phyloP scores from a whole-genome alignment of 192 early-diverging fungal genomes.

The Mortierella claussenii region DNA sequence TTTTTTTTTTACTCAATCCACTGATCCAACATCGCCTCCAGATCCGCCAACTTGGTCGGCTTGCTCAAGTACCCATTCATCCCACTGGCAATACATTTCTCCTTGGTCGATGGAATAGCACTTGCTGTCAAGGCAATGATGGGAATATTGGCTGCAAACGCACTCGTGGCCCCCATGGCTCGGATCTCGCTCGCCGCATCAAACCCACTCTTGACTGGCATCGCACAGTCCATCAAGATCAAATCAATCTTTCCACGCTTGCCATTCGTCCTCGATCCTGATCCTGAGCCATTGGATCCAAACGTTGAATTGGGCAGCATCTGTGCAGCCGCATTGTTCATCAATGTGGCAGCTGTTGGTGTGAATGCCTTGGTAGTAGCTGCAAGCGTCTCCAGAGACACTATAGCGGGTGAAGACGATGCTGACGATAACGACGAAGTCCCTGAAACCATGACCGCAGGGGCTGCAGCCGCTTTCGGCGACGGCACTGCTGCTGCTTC shows the following conservation, averaged over 20 bases:
- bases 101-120: constrained; percentile 59
- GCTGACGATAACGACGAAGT: neutral
- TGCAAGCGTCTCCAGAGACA: neutral
- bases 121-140: constrained; percentile 71
- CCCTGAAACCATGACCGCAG: neutral
- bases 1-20: constrained; percentile 38
- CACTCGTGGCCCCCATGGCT: constrained; percentile 23
- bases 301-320: neutral
- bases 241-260: constrained; percentile 38
- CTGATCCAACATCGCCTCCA: constrained; percentile 52
- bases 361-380: neutral
- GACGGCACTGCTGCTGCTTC: no score
- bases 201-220: constrained; percentile 70
- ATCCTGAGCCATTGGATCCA: no score
- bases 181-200: constrained; percentile 64
- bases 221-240: constrained; percentile 68
- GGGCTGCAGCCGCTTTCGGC: no score
- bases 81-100: constrained; percentile 57
- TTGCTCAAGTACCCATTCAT: constrained; percentile 63
- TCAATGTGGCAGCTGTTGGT: neutral
- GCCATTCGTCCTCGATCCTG: neutral
- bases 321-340: neutral
- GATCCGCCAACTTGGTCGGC: constrained; percentile 55
- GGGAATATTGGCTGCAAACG: constrained; percentile 50
- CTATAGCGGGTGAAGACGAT: neutral